A percentile compares a stretch with the other conserved stretches of the same genome.
These are phyloP conservation scores for Phytopythium kandeliae DNA, from an alignment of 352 stramenopile genomes.

Conservation along the genomic window DNA sequence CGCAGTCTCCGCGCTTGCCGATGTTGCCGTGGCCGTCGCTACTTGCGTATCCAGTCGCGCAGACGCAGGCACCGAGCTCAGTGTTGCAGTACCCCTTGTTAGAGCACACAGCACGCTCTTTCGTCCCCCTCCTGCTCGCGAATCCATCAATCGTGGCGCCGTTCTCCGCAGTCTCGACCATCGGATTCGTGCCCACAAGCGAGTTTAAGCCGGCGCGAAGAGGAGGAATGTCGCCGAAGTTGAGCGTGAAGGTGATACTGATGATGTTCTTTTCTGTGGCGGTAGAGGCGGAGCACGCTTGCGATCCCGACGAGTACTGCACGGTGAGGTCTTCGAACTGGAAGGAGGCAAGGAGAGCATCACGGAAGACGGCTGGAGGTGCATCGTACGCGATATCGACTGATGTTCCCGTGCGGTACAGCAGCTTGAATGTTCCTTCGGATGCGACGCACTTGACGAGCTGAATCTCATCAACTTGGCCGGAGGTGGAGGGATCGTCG, in stretches of 20 bases:
- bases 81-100: slow-evolving; percentile 86
- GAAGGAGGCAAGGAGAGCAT: slow-evolving; percentile 40
- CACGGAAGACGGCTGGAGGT: slow-evolving; percentile 28
- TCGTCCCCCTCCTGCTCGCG: slow-evolving; percentile 68
- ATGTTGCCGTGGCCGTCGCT: slow-evolving; percentile 57
- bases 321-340: slow-evolving; percentile 48
- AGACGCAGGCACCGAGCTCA: slow-evolving; percentile 40
- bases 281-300: slow-evolving; percentile 27
- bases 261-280: slow-evolving; percentile 37
- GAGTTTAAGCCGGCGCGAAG: slow-evolving; percentile 33
- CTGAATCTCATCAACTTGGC: slow-evolving; percentile 84
- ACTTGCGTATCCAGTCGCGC: slow-evolving; percentile 37
- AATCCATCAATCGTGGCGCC: slow-evolving; percentile 29
- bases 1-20: slow-evolving; percentile 62
- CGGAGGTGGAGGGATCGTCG: slow-evolving; percentile 77
- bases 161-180: slow-evolving; percentile 31
- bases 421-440: slow-evolving; percentile 52
- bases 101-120: slow-evolving; percentile 85
- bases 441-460: slow-evolving; percentile 57
- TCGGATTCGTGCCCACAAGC: slow-evolving; percentile 11
- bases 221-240: slow-evolving; percentile 42
- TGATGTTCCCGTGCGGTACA: slow-evolving; percentile 45
- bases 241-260: slow-evolving; percentile 42
- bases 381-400: slow-evolving; percentile 56
- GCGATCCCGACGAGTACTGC: slow-evolving; percentile 28